Evolutionary conservation across 345 rosid species (phyloP), one percentile per base, ranked within the genome.

Genomic region (Lumnitzera racemosa): DNA sequence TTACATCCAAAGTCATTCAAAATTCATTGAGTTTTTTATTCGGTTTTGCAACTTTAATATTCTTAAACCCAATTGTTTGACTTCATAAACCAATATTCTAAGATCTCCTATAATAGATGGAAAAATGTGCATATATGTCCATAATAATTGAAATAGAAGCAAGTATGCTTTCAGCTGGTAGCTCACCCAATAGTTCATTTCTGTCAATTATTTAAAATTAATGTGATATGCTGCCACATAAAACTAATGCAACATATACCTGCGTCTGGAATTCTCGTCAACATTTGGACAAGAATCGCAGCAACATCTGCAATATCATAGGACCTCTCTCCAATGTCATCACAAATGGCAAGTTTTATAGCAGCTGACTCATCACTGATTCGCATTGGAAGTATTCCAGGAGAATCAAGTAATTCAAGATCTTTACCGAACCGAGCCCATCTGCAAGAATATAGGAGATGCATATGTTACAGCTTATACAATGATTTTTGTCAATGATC

Each of bases 311-410:
- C 64, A 56, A 74, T 80, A 66, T 89, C 84, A 61, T 92, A 89
- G 61, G 98, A 89, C 81, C 85, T 82, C 78, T 92, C 98, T 63
- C 98, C 97, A 69, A 85, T 89, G 82, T 92, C 97, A 77, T 92
- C 96, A 57, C 96, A 89, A 3, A 92, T 85, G 15, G 96, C 98
- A 62, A 92, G 96, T 79, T 92, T 92, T 77, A 92, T 85, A 29
- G 98, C 96, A 62, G 94, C 82, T 20, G 85, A 51, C 80, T 92
- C 96, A 74, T 89, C 96, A 67, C 80, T 87, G 27, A 89, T 87
- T 67, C 91, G 82, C 98, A 87, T 87, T 54, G 98, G 98, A 48
- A 92, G 48, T 72, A 87, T 82, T 64, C 96, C 96, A 15, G 96
- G 98, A 61, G 98, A 92, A 63, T 92, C 96, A 49, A 92, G 75